Percentiles rank a stretch among this genome's conserved stretches.
These are phyloP conservation scores for Aphanomyces stellatus DNA, from an alignment of 352 stramenopile genomes.

Conservation along the genomic window DNA sequence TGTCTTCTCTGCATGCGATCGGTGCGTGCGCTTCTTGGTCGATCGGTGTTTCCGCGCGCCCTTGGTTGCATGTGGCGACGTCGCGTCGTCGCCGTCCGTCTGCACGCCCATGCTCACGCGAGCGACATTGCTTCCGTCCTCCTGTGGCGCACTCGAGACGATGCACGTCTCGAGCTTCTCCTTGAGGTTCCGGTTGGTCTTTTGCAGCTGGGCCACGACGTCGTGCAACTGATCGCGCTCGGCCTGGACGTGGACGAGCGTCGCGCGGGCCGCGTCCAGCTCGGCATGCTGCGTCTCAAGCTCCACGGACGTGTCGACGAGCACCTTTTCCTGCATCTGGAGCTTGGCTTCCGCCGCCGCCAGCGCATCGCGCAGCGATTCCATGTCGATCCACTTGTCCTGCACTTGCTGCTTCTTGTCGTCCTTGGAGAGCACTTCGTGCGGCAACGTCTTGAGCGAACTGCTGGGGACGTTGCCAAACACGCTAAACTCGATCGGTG, in stretches of 20 bases:
- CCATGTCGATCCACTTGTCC: background rate
- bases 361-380: conserved; percentile 1
- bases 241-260: background rate
- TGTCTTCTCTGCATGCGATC: background rate
- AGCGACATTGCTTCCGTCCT: background rate
- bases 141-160: background rate
- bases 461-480: conserved; percentile 69
- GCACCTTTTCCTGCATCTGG: conserved; percentile 17
- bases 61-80: background rate
- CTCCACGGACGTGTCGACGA: conserved; percentile 17
- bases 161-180: conserved; percentile 11
- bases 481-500: conserved; percentile 47
- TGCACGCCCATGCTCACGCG: background rate
- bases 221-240: conserved; percentile 7
- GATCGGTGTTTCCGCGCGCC: background rate
- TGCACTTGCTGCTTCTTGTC: conserved; percentile 1
- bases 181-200: conserved; percentile 19
- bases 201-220: conserved; percentile 14
- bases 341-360: background rate
- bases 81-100: background rate
- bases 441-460: conserved; percentile 12
- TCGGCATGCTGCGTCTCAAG: conserved; percentile 12
- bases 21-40: background rate
- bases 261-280: background rate
- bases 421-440: conserved; percentile 16